phyloP scores from a whole-genome alignment of 1,139 yeast species.

The Magnusiomyces fungicola region DNA sequence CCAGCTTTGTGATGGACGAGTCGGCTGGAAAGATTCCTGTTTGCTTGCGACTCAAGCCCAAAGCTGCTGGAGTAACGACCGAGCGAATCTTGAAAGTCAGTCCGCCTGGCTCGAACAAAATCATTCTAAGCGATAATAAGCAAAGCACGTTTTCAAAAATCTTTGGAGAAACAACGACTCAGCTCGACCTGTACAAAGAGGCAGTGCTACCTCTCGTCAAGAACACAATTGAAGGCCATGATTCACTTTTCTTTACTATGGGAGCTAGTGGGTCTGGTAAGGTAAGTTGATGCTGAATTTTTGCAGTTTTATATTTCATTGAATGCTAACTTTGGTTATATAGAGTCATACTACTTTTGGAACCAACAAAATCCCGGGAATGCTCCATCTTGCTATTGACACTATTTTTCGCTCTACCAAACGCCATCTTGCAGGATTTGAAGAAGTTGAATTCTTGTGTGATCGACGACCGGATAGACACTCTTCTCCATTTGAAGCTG shows the following conservation, averaged over 20 bases:
- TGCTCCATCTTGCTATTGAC: constrained; percentile 30
- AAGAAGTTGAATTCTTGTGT: constrained; percentile 29
- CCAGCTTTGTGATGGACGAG: neutral
- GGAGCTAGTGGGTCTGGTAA: constrained; percentile 50
- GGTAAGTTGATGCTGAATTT: constrained; percentile 1
- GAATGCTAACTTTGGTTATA: neutral
- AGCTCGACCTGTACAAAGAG: constrained; percentile 29
- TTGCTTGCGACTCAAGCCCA: constrained; percentile 34
- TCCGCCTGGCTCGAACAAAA: constrained; percentile 14
- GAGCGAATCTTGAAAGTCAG: constrained; percentile 18
- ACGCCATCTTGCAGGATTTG: constrained; percentile 31
- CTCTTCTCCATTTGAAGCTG: constrained; percentile 33
- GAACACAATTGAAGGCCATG: constrained; percentile 32
- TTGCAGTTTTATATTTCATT: neutral
- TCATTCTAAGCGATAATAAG: constrained; percentile 9
- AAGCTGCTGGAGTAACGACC: constrained; percentile 13
- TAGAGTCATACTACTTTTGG: constrained; percentile 27
- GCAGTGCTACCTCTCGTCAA: constrained; percentile 30
- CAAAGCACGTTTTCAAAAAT: constrained; percentile 29
- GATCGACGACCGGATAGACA: constrained; percentile 25
- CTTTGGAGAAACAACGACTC: constrained; percentile 29
- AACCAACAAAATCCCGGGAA: constrained; percentile 27
- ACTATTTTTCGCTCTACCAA: constrained; percentile 32
- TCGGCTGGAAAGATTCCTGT: constrained; percentile 28
- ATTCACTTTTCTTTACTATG: constrained; percentile 40